Evolutionary conservation across 2,329 filamentous ascomycete genomes (phyloP).

Genomic region (Neoscytalidium dimidiatum): DNA sequence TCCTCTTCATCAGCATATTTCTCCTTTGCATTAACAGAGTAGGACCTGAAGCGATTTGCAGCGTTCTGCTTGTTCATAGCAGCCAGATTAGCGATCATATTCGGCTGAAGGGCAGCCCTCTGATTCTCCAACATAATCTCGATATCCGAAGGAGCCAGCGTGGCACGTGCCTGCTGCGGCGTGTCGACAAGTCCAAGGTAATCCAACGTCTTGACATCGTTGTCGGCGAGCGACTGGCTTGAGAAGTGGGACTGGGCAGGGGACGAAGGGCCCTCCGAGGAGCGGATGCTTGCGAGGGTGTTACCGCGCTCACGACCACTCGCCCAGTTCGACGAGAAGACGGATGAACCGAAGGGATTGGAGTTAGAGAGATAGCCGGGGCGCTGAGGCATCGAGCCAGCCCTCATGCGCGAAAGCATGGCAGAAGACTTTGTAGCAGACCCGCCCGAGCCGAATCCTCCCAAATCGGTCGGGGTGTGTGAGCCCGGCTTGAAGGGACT

Average conservation of each 20-base stretch:
- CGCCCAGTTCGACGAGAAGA: conserved; percentile 87
- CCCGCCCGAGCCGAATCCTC: conserved; percentile 33
- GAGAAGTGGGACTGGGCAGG: conserved; percentile 86
- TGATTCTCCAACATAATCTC: conserved; percentile 54
- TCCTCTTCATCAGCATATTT: conserved; percentile 91
- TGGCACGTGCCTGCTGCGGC: conserved; percentile 76
- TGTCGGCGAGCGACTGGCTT: conserved; percentile 79
- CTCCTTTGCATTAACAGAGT: conserved; percentile 98
- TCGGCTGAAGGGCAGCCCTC: conserved; percentile 58
- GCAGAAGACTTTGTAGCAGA: conserved; percentile 55
- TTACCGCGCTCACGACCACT: conserved; percentile 78
- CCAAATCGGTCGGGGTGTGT: conserved; percentile 40
- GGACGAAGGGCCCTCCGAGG: conserved; percentile 84
- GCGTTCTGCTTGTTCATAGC: conserved; percentile 72
- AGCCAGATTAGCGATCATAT: conserved; percentile 61
- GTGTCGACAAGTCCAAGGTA: conserved; percentile 95
- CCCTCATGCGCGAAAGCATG: conserved; percentile 80
- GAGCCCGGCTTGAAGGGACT: conserved; percentile 78
- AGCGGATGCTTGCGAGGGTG: conserved; percentile 87
- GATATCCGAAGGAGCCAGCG: conserved; percentile 64
- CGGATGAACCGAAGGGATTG: conserved; percentile 79
- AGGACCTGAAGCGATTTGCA: conserved; percentile 88
- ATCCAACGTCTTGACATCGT: conserved; percentile 89
- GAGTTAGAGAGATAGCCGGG: conserved; percentile 60
- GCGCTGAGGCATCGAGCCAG: conserved; percentile 91